Conservation (phyloP, 2,329 filamentous ascomycete genomes). For the Exophiala viscosa region DNA sequence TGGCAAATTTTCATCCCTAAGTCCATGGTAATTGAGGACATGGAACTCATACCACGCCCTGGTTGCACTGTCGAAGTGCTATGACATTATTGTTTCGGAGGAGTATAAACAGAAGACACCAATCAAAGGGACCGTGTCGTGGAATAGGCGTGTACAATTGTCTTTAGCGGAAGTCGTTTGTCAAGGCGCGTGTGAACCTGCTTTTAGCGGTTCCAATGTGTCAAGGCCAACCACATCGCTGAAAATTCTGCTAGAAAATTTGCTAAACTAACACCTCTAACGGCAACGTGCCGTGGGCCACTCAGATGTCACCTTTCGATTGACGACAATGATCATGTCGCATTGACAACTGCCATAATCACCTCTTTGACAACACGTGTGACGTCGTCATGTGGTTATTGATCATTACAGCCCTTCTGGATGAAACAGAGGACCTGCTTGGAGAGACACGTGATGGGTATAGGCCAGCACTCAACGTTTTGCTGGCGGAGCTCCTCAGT, state of each 20-base stretch:
- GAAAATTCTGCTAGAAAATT: conserved; percentile 22
- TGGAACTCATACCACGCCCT: conserved; percentile 9
- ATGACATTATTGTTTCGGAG: conserved; percentile 9
- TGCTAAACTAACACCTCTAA: conserved; percentile 22
- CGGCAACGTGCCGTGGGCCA: conserved; percentile 18
- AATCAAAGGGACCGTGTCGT: too few relatives aligned
- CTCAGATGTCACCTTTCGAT: not conserved
- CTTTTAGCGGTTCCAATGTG: conserved; percentile 26
- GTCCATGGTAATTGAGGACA: conserved; percentile 1
- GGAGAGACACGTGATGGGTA: too few relatives aligned
- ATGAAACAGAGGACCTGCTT: too few relatives aligned
- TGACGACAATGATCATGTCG: too few relatives aligned
- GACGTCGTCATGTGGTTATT: too few relatives aligned
- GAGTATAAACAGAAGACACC: conserved; percentile 2
- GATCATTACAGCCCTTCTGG: too few relatives aligned
- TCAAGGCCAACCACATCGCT: conserved; percentile 18
- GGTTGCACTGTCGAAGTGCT: conserved; percentile 7
- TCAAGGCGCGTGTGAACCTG: conserved; percentile 25
- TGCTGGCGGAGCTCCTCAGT: too few relatives aligned
- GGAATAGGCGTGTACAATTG: conserved; percentile 25
- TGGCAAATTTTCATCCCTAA: conserved; percentile 9
- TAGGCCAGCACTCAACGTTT: too few relatives aligned
- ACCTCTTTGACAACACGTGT: too few relatives aligned
- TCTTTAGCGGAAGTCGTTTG: conserved; percentile 23
- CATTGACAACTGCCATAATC: not conserved